Evolutionary conservation across 805 yeast genomes (phyloP), one percentile per base, ranked within the genome.

Genomic region (Candida rishiriensis): DNA sequence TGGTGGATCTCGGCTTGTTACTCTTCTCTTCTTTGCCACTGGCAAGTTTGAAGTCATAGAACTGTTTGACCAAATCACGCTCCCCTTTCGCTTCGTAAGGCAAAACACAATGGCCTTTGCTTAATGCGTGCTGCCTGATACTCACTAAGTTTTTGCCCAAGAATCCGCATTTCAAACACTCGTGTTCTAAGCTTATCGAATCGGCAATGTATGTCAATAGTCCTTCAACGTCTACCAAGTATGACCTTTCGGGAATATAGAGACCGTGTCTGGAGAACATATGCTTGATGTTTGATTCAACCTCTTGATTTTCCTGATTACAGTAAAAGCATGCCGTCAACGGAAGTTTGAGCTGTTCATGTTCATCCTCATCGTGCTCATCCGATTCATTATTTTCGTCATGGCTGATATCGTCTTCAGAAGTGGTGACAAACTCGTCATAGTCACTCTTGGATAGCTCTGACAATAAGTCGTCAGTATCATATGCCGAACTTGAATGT

Each of bases 31-130:
- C 15, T 2, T 34, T 29, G 10, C 8, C 28, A 34, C 18, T 16
- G 3, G 29, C 13, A 10, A 32, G 21, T 28, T 81, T 69, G 64
- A 86, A 88, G 59, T 88, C 95, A 59, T 91, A 93, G 61, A 80
- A 93, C 37, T 76, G 78, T 0, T 85, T 73, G 39, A 91, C 72
- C 53, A 79, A 79, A 34, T 77, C 72, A 57, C 82, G 78, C 56
- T 93, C 95, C 39, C 79, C 83, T 41, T 76, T 82, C 0, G 79
- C 69, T 57, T 93, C 98, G 64, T 85, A 93, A 0, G 98, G 97
- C 44, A 93, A 72, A 56, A 81, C 77, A 68, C 91, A 86, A 63
- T 93, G 99, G 40, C 91, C 83, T 64, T 91, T 93, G 3, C 83
- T 74, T 3, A 69, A 55, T 79, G 88, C 78, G 64, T 93, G 99